A percentile compares a stretch with the other conserved stretches of the same genome.
phyloP scores from a whole-genome alignment of 768 basidiomycete genomes.

The Trichaptum fuscoviolaceum region DNA sequence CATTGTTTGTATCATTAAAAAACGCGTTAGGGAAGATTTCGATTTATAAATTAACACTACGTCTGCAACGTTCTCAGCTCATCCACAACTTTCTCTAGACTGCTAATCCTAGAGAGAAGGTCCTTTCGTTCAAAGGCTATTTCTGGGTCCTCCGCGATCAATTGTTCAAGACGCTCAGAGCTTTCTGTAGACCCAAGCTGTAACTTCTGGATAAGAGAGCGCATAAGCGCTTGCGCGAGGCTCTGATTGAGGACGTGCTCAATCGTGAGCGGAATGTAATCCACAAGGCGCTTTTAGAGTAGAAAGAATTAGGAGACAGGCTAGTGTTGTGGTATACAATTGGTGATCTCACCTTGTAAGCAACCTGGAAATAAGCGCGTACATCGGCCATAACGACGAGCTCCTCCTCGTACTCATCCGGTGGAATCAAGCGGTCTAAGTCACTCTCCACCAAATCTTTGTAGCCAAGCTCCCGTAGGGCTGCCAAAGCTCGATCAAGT shows the following conservation, averaged over 20 bases:
- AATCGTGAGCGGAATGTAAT: conserved; percentile 46
- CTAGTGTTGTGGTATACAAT: neutral
- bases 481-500: neutral
- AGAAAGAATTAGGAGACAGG: neutral
- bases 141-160: conserved; percentile 37
- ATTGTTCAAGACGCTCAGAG: conserved; percentile 18
- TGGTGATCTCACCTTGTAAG: conserved; percentile 38
- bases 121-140: conserved; percentile 27
- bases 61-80: conserved; percentile 10
- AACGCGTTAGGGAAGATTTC: too few relatives aligned
- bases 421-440: conserved; percentile 26
- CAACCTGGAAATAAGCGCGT: conserved; percentile 50
- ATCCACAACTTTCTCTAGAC: conserved; percentile 11
- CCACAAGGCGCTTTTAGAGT: conserved; percentile 44
- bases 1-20: too few relatives aligned
- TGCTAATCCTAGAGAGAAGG: conserved; percentile 17
- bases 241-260: conserved; percentile 39
- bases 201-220: conserved; percentile 31
- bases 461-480: conserved; percentile 28
- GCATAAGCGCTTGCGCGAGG: conserved; percentile 30
- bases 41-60: too few relatives aligned
- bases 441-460: conserved; percentile 21
- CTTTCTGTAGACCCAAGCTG: conserved; percentile 20
- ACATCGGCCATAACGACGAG: conserved; percentile 49
- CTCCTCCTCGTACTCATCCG: conserved; percentile 39